Evolutionary conservation across 139 green algal genomes (phyloP).

Genomic region (Tetraselmis chui): DNA sequence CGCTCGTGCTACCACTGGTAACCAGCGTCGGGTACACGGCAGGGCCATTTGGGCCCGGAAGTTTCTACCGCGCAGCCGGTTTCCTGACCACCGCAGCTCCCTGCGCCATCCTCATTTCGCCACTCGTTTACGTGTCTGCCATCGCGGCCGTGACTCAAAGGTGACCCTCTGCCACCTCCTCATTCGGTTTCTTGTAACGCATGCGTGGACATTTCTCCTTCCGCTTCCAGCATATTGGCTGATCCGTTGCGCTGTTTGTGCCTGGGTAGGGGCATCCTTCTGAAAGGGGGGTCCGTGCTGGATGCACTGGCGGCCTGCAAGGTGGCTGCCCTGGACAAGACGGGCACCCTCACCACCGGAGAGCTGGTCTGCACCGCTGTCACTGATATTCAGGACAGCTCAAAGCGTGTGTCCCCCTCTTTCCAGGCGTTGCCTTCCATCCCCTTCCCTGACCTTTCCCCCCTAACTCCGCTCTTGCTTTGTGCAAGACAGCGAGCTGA

Average conservation of each 20-base stretch:
- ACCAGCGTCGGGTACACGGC: slow-evolving; percentile 16
- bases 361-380: slow-evolving; percentile 33
- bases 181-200: too few species aligned
- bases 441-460: background rate
- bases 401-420: background rate
- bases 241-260: too few species aligned
- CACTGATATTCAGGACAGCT: background rate
- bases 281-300: slow-evolving; percentile 64
- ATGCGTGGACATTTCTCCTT: too few species aligned
- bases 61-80: slow-evolving; percentile 3
- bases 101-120: slow-evolving; percentile 79
- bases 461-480: background rate
- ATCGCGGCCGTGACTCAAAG: slow-evolving; percentile 60
- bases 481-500: background rate
- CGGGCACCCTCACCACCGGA: slow-evolving; percentile 79
- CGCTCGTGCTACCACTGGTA: slow-evolving; percentile 28
- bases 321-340: slow-evolving; percentile 81
- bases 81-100: slow-evolving; percentile 33
- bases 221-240: too few species aligned
- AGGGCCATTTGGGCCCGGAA: background rate
- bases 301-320: slow-evolving; percentile 53
- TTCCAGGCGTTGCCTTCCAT: background rate
- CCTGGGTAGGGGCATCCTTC: slow-evolving; percentile 50
- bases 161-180: slow-evolving; percentile 16
- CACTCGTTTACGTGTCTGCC: slow-evolving; percentile 80